Evolutionary conservation across 176 grass and related monocot genomes (phyloP), one percentile per base, ranked within the genome.

Genomic region (Musa beccarii): DNA sequence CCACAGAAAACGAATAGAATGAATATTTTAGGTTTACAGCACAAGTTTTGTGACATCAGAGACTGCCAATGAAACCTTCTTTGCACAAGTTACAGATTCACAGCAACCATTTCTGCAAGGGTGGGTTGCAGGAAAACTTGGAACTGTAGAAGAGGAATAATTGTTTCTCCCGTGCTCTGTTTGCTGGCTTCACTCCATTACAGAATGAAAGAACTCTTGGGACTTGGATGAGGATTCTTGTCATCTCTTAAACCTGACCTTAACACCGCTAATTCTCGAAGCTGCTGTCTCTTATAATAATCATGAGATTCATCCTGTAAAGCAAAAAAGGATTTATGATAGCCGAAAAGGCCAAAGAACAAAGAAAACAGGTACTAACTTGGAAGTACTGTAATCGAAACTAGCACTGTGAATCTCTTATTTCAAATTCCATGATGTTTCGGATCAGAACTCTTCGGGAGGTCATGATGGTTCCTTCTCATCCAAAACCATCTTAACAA

Each of bases 281-380:
- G 88, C 79, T 99, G 95, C 63, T 99, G 95, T 76, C 85, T 92
- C 79, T 99, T 99, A 71, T 99, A 94, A 56, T 90, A 79, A 84
- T 99, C 95, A 49, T 99, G 95, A 6, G 90, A 92, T 69, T 94
- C 95, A 77, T 99, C 90, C 95, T 99, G 75, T 59, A 43, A 43
- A 43, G 34, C 34, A 43, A 43, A 43, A 43, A 22, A 22, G 22
- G 34, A 43, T 43, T 43, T 43, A 43, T 43, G 34, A 43, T 6
- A 43, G 6, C 34, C 34, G 4, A 43, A 43, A 43, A 43, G 34
- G 34, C 34, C 0, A 43, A 43, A 43, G 34, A 43, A 43, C 34
- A 43, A 43, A 43, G 34, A 43, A 43, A 43, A 43, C 6, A 5
- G 34, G 34, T 4, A 43, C 34, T 6, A 43, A 43, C 34, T 43